These are phyloP conservation scores for Theileria parva DNA, from an alignment of 169 alveolate genomes.

Conservation along the genomic window DNA sequence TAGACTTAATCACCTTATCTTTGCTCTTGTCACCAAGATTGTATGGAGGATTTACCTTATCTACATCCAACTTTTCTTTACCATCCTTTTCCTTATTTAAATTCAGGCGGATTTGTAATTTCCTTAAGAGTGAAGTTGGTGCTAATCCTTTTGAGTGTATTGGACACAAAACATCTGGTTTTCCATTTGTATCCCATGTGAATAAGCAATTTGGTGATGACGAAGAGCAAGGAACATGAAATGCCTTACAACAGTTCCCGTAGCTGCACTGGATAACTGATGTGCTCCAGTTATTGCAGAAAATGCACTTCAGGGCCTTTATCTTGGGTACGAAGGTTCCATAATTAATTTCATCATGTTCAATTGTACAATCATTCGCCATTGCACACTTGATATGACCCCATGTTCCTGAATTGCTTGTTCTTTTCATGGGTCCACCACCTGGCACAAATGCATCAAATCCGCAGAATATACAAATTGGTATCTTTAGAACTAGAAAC, in stretches of 20 bases:
- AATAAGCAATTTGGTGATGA: constrained; percentile 71
- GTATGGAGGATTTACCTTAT: neutral
- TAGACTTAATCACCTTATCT: constrained; percentile 7
- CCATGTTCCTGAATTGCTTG: constrained; percentile 74
- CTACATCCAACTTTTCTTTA: neutral
- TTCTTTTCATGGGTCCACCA: constrained; percentile 79
- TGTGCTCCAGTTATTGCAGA: constrained; percentile 59
- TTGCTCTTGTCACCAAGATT: neutral
- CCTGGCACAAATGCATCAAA: constrained; percentile 76
- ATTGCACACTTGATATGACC: constrained; percentile 78
- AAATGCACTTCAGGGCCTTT: constrained; percentile 64
- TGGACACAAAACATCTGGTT: constrained; percentile 73
- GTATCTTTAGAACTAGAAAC: constrained; percentile 34
- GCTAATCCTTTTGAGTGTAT: constrained; percentile 75
- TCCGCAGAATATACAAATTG: constrained; percentile 75
- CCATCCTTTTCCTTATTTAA: constrained; percentile 52
- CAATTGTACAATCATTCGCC: constrained; percentile 65
- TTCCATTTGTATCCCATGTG: constrained; percentile 69
- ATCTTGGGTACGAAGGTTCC: constrained; percentile 67
- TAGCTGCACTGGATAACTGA: constrained; percentile 73
- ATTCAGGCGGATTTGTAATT: constrained; percentile 67
- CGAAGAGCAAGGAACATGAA: constrained; percentile 79
- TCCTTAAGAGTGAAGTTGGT: constrained; percentile 77
- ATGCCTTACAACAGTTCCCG: constrained; percentile 73
- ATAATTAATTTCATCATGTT: constrained; percentile 45